Conservation (phyloP, 1,139 yeast species). For the Schizosaccharomyces versatilis region DNA sequence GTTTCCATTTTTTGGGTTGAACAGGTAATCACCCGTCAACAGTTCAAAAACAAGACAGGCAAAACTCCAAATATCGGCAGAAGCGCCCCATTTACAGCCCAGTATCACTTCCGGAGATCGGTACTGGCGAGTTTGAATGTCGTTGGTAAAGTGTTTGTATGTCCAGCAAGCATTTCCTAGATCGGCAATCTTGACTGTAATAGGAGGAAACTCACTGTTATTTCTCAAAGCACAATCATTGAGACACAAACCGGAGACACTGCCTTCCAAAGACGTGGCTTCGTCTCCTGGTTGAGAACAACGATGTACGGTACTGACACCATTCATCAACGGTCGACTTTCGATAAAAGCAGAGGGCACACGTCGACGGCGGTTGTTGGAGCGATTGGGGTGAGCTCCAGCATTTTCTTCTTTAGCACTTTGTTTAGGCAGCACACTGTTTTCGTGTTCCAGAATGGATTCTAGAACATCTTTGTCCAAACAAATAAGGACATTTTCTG, state of each 20-base stretch:
- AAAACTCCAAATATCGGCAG: conserved; percentile 64
- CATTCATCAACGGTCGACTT: no score
- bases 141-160: conserved; percentile 53
- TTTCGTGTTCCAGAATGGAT: no score
- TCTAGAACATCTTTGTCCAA: conserved; percentile 42
- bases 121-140: conserved; percentile 71
- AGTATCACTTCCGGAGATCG: conserved; percentile 58
- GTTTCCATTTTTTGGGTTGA: conserved; percentile 54
- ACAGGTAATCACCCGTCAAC: conserved; percentile 63
- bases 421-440: no score
- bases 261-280: no score
- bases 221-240: no score
- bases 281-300: no score
- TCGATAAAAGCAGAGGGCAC: no score
- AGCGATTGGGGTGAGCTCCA: no score
- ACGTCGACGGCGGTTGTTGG: no score
- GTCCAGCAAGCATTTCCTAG: conserved; percentile 70
- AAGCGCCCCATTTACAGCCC: conserved; percentile 61
- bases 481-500: conserved; percentile 68
- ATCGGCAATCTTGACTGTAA: conserved; percentile 54
- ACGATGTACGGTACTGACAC: no score
- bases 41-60: conserved; percentile 67
- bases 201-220: conserved; percentile 8
- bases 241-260: no score
- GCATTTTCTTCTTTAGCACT: no score